Conservation (phyloP, 805 yeast species). For the Jamesozyma lodderae region DNA sequence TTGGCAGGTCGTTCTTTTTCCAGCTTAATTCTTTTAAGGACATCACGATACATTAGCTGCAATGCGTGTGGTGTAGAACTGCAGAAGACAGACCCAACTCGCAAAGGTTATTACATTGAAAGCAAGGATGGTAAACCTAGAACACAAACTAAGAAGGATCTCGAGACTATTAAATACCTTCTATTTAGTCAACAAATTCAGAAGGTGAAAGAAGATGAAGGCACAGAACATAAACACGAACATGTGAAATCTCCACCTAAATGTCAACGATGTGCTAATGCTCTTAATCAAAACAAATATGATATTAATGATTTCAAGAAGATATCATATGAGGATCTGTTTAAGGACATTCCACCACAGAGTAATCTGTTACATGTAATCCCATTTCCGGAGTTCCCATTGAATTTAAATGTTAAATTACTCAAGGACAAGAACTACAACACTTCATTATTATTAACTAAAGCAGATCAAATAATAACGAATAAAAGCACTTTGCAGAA, state of each 20-base stretch:
- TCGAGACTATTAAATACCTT: slow-evolving; percentile 23
- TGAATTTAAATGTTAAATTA: slow-evolving; percentile 35
- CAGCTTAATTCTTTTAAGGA: no score
- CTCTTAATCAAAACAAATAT: slow-evolving; percentile 37
- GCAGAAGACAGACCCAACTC: slow-evolving; percentile 33
- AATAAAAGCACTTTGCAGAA: slow-evolving; percentile 15
- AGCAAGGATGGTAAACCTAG: slow-evolving; percentile 17
- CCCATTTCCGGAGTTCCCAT: slow-evolving; percentile 66
- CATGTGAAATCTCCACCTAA: slow-evolving; percentile 20
- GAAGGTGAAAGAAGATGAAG: slow-evolving; percentile 12
- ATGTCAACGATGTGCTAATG: slow-evolving; percentile 52
- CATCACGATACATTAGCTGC: slow-evolving; percentile 33
- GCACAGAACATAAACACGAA: slow-evolving; percentile 1
- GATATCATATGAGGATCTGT: slow-evolving; percentile 25
- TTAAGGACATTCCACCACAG: slow-evolving; percentile 32
- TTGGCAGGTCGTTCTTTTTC: no score
- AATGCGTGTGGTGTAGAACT: slow-evolving; percentile 49
- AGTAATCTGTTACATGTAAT: slow-evolving; percentile 51
- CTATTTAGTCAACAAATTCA: slow-evolving; percentile 26
- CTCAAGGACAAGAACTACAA: slow-evolving; percentile 10
- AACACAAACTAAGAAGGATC: background rate
- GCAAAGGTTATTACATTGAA: slow-evolving; percentile 38
- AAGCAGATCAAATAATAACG: slow-evolving; percentile 27
- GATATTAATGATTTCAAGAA: slow-evolving; percentile 29
- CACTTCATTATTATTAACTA: slow-evolving; percentile 19